Evolutionary conservation across 257 asterid genomes (phyloP).

Genomic region (Solanum gandarillasii): DNA sequence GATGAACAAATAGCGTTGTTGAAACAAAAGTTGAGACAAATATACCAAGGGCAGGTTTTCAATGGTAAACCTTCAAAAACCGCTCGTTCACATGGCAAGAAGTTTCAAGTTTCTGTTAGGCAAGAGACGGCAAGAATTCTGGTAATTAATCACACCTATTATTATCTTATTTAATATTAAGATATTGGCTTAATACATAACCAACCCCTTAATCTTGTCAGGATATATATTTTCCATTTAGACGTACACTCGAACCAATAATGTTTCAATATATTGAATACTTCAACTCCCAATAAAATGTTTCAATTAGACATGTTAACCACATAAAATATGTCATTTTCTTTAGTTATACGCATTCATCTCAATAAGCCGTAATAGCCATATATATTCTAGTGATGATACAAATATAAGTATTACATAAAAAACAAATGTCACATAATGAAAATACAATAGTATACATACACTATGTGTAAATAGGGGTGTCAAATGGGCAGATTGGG

Average conservation of each 20-base stretch:
- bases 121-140: slow-evolving; percentile 71
- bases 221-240: too few relatives aligned
- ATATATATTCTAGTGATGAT: neutral
- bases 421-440: too few relatives aligned
- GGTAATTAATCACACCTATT: slow-evolving; percentile 14
- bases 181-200: too few relatives aligned
- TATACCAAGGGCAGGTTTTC: slow-evolving; percentile 73
- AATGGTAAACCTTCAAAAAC: slow-evolving; percentile 77
- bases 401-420: neutral
- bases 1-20: slow-evolving; percentile 70
- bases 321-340: too few relatives aligned
- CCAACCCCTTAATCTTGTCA: neutral
- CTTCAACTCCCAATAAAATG: too few relatives aligned
- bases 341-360: neutral
- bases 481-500: too few relatives aligned
- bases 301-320: too few relatives aligned
- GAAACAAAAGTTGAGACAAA: slow-evolving; percentile 65
- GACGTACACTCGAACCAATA: neutral
- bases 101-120: slow-evolving; percentile 68
- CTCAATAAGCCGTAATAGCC: neutral
- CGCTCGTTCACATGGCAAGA: slow-evolving; percentile 89
- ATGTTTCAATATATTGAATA: neutral
- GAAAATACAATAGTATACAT: too few relatives aligned
- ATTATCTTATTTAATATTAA: neutral
- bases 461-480: neutral